Evolutionary conservation across 257 asterid genomes (phyloP).

Genomic region (Lycium barbarum): DNA sequence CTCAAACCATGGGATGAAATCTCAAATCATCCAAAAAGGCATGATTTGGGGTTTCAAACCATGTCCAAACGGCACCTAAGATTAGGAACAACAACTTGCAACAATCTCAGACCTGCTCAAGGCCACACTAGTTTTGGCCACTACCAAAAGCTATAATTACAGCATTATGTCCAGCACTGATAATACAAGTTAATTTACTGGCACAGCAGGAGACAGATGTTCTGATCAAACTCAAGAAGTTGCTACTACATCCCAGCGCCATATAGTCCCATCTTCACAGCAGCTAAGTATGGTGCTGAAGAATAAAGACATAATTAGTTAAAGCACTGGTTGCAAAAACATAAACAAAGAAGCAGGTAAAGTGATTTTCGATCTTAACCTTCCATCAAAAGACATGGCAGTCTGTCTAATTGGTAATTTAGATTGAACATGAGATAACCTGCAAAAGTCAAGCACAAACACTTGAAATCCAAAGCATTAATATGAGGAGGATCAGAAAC

Average conservation of each 20-base stretch:
- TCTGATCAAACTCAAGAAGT: conserved; percentile 50
- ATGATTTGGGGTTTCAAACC: too few relatives aligned
- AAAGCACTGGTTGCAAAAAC: background rate
- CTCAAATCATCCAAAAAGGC: too few relatives aligned
- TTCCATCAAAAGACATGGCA: conserved; percentile 91
- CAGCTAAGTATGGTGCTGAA: conserved; percentile 90
- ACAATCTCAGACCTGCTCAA: background rate
- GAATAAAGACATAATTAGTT: conserved; percentile 23
- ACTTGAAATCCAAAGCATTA: conserved; percentile 7
- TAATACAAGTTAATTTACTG: background rate
- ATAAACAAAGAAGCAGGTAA: background rate
- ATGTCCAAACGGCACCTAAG: background rate
- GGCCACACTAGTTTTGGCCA: background rate
- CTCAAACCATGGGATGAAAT: too few relatives aligned
- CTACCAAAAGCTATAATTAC: background rate
- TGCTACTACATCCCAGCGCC: conserved; percentile 97
- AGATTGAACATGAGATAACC: conserved; percentile 85
- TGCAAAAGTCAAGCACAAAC: conserved; percentile 41
- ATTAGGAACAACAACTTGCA: background rate
- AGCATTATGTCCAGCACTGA: background rate
- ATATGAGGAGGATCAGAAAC: background rate
- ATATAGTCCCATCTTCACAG: conserved; percentile 98
- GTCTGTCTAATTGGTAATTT: conserved; percentile 90
- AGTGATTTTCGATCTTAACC: conserved; percentile 51
- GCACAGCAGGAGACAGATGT: background rate